Percentiles rank a stretch among this genome's conserved stretches.
These are phyloP conservation scores for Perkinsus chesapeaki DNA, from an alignment of 169 alveolate genomes.

Conservation along the genomic window DNA sequence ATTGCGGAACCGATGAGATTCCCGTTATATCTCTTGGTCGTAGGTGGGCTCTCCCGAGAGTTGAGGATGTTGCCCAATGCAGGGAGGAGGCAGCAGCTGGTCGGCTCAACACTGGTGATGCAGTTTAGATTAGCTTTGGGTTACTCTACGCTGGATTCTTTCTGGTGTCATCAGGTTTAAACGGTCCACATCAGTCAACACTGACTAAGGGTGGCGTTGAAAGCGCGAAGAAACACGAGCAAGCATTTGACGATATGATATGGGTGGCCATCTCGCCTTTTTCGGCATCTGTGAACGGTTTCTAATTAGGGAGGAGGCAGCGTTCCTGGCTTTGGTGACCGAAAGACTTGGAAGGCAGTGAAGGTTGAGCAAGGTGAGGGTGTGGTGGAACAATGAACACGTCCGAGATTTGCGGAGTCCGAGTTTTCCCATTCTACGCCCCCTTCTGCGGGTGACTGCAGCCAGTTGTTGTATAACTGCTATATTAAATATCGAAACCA, in stretches of 20 bases:
- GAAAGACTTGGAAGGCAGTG: too few relatives aligned
- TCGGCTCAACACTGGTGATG: not conserved
- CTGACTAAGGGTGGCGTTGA: not conserved
- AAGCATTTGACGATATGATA: not conserved
- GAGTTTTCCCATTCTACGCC: too few relatives aligned
- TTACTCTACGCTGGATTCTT: not conserved
- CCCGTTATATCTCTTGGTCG: too few relatives aligned
- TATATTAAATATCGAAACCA: too few relatives aligned
- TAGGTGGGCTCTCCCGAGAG: not conserved
- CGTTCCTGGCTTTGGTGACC: not conserved
- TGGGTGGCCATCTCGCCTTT: not conserved
- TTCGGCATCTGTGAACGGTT: not conserved
- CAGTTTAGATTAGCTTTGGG: not conserved
- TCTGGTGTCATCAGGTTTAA: not conserved
- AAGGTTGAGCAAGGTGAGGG: too few relatives aligned
- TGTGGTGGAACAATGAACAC: too few relatives aligned
- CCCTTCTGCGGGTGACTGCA: too few relatives aligned
- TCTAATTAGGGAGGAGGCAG: not conserved
- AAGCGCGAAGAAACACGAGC: not conserved
- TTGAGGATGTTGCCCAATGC: not conserved
- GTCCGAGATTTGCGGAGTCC: too few relatives aligned
- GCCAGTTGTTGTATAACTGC: too few relatives aligned
- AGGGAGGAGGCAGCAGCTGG: not conserved
- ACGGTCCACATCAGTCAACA: not conserved
- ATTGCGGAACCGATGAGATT: too few relatives aligned